These are phyloP conservation scores for Nicotiana rustica DNA, from an alignment of 305 asterid species.

Conservation along the genomic window DNA sequence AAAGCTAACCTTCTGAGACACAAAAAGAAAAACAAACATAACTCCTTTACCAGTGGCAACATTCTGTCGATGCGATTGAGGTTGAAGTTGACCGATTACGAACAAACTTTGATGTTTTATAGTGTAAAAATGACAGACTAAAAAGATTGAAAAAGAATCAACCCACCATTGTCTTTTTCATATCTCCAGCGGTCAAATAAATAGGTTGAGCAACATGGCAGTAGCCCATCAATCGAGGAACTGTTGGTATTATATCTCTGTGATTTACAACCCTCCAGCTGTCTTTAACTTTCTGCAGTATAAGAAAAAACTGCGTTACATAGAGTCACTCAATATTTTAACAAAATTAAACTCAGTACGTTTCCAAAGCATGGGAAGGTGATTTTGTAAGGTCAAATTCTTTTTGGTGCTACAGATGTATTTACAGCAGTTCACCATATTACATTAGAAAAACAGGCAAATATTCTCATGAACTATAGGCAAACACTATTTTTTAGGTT, in stretches of 20 bases:
- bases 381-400: neutral
- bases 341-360: neutral
- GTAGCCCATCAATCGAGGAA: constrained; percentile 98
- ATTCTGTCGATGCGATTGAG: neutral
- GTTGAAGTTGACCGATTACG: neutral
- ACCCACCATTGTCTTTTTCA: constrained; percentile 58
- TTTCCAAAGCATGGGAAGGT: neutral
- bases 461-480: neutral
- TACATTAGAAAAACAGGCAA: neutral
- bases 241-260: constrained; percentile 96
- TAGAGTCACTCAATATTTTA: neutral
- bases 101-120: neutral
- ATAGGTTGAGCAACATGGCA: constrained; percentile 98
- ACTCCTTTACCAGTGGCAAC: neutral
- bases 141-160: constrained; percentile 20
- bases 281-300: constrained; percentile 78
- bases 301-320: constrained; percentile 29
- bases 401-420: neutral
- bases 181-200: constrained; percentile 76
- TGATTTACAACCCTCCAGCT: constrained; percentile 98
- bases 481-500: neutral
- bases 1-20: neutral
- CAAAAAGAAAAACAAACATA: neutral
- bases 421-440: neutral
- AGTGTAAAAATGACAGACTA: neutral